phyloP scores from a whole-genome alignment of 768 basidiomycete genomes.

The Boletus rufocinnamomeus region DNA sequence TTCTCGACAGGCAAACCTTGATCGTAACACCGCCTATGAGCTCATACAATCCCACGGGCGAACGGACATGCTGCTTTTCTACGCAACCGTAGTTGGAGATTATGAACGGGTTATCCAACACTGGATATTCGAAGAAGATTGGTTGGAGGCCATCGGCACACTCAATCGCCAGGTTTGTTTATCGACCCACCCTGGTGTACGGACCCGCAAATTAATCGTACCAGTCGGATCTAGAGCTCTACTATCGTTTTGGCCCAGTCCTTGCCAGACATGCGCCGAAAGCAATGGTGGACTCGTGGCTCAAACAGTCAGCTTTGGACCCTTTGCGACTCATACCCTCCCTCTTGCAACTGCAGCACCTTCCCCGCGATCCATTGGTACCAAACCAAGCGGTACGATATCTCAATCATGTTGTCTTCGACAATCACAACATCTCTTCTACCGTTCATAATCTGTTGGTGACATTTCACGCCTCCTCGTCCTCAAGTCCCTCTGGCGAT shows the following conservation, averaged over 20 bases:
- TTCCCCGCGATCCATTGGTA: slow-evolving; percentile 67
- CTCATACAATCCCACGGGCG: slow-evolving; percentile 92
- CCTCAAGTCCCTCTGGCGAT: slow-evolving; percentile 52
- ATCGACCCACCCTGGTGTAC: background rate
- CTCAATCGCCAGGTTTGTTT: slow-evolving; percentile 78
- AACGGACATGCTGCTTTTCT: slow-evolving; percentile 90
- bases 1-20: slow-evolving; percentile 70
- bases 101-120: slow-evolving; percentile 84
- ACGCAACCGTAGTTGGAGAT: slow-evolving; percentile 81
- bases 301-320: slow-evolving; percentile 78
- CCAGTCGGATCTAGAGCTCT: slow-evolving; percentile 82
- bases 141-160: slow-evolving; percentile 88
- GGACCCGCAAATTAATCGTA: slow-evolving; percentile 4
- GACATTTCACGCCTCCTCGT: slow-evolving; percentile 72
- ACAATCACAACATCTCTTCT: slow-evolving; percentile 75
- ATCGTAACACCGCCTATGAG: slow-evolving; percentile 85
- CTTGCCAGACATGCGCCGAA: slow-evolving; percentile 85
- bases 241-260: slow-evolving; percentile 90
- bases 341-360: slow-evolving; percentile 76
- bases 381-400: slow-evolving; percentile 90
- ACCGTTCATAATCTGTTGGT: slow-evolving; percentile 94
- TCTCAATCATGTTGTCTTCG: slow-evolving; percentile 81
- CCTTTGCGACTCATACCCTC: slow-evolving; percentile 88
- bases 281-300: slow-evolving; percentile 91
- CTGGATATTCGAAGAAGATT: slow-evolving; percentile 91